phyloP scores from a whole-genome alignment of 176 grass and related monocot species.

The Chrysopogon serrulatus region DNA sequence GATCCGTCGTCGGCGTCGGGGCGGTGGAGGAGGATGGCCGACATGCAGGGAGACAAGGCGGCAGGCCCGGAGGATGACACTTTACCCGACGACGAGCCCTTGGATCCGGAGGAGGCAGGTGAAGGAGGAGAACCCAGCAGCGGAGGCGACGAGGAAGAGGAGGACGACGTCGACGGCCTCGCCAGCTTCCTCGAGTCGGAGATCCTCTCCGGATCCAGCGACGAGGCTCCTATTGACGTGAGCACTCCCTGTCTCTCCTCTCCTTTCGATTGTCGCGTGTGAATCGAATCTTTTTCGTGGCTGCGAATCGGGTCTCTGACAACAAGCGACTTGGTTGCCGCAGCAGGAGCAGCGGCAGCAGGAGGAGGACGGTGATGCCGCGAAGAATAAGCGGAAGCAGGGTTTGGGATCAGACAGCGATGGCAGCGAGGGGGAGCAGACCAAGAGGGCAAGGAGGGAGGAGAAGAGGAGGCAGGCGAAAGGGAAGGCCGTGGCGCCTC shows the following conservation, averaged over 20 bases:
- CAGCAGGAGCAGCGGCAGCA: not conserved
- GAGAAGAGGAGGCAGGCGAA: constrained; percentile 25
- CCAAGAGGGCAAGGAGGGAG: constrained; percentile 36
- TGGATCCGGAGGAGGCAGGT: not conserved
- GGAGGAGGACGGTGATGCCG: not conserved
- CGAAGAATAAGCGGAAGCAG: constrained; percentile 33
- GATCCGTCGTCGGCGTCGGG: constrained; percentile 25
- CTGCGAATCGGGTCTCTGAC: not conserved
- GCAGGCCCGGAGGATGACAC: not conserved
- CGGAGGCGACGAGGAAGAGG: constrained; percentile 20
- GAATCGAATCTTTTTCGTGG: not conserved
- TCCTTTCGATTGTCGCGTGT: not conserved
- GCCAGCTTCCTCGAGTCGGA: constrained; percentile 80
- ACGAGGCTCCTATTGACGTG: constrained; percentile 21
- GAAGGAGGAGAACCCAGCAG: not conserved
- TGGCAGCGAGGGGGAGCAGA: constrained; percentile 26
- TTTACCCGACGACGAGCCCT: not conserved
- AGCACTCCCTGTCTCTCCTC: not conserved
- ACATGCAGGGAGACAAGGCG: not conserved
- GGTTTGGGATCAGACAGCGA: not conserved
- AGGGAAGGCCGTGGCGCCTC: constrained; percentile 33
- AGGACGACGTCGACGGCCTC: constrained; percentile 71
- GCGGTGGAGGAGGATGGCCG: constrained; percentile 25
- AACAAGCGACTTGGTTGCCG: not conserved
- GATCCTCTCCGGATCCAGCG: constrained; percentile 62